Evolutionary conservation across 2,329 filamentous ascomycete genomes (phyloP).

Genomic region (Pestalotiopsis sp.): DNA sequence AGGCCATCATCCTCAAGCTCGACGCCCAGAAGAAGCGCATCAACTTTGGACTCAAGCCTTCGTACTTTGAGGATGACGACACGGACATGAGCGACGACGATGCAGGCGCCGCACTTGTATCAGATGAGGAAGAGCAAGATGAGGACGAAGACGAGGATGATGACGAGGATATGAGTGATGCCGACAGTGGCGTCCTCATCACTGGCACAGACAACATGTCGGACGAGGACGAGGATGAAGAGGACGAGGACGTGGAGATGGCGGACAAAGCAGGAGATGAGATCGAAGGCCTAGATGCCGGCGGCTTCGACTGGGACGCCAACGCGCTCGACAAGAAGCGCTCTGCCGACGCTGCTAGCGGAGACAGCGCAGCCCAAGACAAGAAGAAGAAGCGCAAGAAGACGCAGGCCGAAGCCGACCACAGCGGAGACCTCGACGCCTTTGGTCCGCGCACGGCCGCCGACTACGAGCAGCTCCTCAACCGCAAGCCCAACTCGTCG

Average conservation of each 20-base stretch:
- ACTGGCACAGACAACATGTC: slow-evolving; percentile 44
- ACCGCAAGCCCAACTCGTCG: slow-evolving; percentile 92
- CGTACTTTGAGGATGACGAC: slow-evolving; percentile 72
- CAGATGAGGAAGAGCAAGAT: slow-evolving; percentile 32
- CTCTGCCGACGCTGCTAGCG: slow-evolving; percentile 53
- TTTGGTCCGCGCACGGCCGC: slow-evolving; percentile 86
- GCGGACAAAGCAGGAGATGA: slow-evolving; percentile 38
- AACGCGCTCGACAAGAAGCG: slow-evolving; percentile 61
- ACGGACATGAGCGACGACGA: slow-evolving; percentile 53
- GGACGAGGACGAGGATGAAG: slow-evolving; percentile 42
- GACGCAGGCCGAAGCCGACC: slow-evolving; percentile 80
- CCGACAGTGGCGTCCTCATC: slow-evolving; percentile 46
- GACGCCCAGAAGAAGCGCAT: slow-evolving; percentile 76
- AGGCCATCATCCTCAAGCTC: slow-evolving; percentile 83
- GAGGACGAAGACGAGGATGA: slow-evolving; percentile 38
- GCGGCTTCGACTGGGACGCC: slow-evolving; percentile 88
- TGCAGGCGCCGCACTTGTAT: slow-evolving; percentile 28
- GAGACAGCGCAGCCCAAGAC: slow-evolving; percentile 32
- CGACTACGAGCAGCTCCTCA: slow-evolving; percentile 90
- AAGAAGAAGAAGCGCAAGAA: slow-evolving; percentile 79
- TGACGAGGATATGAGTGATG: slow-evolving; percentile 50
- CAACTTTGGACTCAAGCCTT: slow-evolving; percentile 90
- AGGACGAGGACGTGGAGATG: slow-evolving; percentile 46
- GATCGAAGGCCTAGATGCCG: slow-evolving; percentile 64
- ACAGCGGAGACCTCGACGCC: slow-evolving; percentile 87